These are phyloP conservation scores for Cordyceps cateniannulata DNA, from an alignment of 2,329 filamentous ascomycete genomes.

Conservation along the genomic window DNA sequence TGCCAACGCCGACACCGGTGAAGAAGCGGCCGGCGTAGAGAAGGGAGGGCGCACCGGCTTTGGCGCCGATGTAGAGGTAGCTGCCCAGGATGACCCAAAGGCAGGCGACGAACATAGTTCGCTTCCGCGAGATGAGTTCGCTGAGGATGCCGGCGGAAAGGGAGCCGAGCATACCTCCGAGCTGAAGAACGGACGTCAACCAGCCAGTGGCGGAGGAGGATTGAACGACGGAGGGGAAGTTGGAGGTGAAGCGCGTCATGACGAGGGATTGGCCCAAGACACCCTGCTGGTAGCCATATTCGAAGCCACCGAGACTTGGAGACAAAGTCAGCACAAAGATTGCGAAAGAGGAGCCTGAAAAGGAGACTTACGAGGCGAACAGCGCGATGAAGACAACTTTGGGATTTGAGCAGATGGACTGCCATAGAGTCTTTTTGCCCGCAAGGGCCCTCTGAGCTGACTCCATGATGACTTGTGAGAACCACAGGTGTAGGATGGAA, in stretches of 20 bases:
- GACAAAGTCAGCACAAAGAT: neutral
- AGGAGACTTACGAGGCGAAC: conserved; percentile 30
- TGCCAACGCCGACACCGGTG: conserved; percentile 42
- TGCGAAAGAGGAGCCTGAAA: neutral
- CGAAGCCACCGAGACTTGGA: conserved; percentile 41
- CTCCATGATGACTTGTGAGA: conserved; percentile 11
- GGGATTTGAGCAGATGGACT: conserved; percentile 27
- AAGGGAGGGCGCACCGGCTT: conserved; percentile 29
- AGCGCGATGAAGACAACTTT: conserved; percentile 33
- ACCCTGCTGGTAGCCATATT: conserved; percentile 50
- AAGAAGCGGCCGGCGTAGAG: conserved; percentile 44
- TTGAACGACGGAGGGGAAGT: conserved; percentile 41
- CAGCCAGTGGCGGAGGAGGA: conserved; percentile 42
- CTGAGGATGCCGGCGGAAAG: conserved; percentile 40
- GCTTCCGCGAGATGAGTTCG: conserved; percentile 43
- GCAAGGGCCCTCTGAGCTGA: conserved; percentile 14
- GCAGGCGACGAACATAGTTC: conserved; percentile 45
- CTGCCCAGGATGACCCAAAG: conserved; percentile 39
- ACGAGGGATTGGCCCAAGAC: conserved; percentile 47
- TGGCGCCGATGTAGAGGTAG: conserved; percentile 39
- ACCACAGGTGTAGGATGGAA: neutral
- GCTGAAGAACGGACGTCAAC: conserved; percentile 44
- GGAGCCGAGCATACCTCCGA: conserved; percentile 43
- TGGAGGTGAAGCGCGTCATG: conserved; percentile 43
- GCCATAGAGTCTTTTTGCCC: conserved; percentile 20